Evolutionary conservation across 164 flowering plant species (phyloP).

Genomic region (Houttuynia cordata): DNA sequence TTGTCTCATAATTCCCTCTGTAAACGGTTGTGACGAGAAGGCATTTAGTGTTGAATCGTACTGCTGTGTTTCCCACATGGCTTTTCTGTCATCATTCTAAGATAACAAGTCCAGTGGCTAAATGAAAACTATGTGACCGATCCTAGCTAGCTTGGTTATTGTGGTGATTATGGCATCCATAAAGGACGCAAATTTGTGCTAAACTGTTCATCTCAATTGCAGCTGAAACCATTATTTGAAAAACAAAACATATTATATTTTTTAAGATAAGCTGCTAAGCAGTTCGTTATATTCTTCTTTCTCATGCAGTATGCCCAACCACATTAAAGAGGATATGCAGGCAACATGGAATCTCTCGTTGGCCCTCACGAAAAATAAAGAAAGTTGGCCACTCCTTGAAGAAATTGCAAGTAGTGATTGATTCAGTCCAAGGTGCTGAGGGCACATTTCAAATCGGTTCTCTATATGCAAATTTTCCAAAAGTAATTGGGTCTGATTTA

Average conservation of each 20-base stretch:
- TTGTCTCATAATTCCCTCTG: not conserved
- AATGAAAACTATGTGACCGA: no score
- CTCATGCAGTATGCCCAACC: constrained; percentile 71
- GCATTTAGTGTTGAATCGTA: not conserved
- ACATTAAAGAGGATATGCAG: constrained; percentile 90
- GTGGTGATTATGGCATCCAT: no score
- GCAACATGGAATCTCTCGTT: constrained; percentile 70
- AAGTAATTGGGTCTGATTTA: constrained; percentile 15
- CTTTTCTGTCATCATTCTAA: not conserved
- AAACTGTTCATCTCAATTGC: no score
- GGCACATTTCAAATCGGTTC: constrained; percentile 53
- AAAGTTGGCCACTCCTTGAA: constrained; percentile 78
- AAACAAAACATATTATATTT: no score
- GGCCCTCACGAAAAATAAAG: constrained; percentile 90
- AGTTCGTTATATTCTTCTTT: not conserved
- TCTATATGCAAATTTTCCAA: constrained; percentile 59
- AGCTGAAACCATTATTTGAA: no score
- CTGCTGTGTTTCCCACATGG: not conserved
- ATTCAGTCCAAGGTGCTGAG: constrained; percentile 69
- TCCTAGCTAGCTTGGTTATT: not conserved
- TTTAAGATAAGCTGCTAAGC: not conserved
- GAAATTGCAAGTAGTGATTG: constrained; percentile 72
- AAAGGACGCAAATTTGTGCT: no score
- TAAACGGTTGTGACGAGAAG: not conserved
- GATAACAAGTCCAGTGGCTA: not conserved